These are phyloP conservation scores for Rheum nobile DNA, from an alignment of 148 eudicot species.

Conservation along the genomic window DNA sequence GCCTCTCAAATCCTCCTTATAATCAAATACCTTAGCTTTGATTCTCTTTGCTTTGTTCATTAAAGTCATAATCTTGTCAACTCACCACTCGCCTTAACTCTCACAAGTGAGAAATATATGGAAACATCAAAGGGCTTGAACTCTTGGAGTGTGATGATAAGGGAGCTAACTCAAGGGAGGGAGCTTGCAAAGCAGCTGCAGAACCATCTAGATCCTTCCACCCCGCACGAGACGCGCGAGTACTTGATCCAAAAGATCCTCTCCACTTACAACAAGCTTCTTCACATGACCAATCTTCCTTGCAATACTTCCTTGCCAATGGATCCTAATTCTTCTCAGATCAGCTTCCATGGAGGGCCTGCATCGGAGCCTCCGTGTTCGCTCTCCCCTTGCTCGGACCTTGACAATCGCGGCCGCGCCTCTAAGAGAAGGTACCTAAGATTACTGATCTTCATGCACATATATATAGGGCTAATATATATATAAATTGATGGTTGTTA, in stretches of 20 bases:
- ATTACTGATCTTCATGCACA: background rate
- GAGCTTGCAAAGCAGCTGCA: conserved; percentile 45
- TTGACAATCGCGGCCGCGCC: background rate
- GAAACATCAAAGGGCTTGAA: conserved; percentile 14
- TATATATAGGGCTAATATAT: background rate
- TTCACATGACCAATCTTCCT: background rate
- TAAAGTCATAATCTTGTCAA: background rate
- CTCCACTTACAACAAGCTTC: conserved; percentile 16
- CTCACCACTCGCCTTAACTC: background rate
- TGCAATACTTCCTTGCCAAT: background rate
- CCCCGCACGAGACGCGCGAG: conserved; percentile 14
- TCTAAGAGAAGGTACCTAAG: conserved; percentile 40
- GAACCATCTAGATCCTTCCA: conserved; percentile 19
- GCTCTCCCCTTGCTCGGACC: background rate
- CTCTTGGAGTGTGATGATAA: conserved; percentile 23
- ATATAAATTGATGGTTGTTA: background rate
- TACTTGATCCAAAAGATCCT: conserved; percentile 35
- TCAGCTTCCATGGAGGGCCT: background rate
- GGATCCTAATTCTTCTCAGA: background rate
- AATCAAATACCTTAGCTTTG: background rate
- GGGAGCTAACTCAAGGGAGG: conserved; percentile 42
- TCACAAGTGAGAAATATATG: conserved; percentile 10
- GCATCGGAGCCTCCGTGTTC: background rate
- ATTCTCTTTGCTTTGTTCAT: background rate
- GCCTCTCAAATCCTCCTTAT: too few species aligned